Base-by-base conservation (phyloP, 176 grass and related monocot species). In the Rhynchospora tenuis region DNA sequence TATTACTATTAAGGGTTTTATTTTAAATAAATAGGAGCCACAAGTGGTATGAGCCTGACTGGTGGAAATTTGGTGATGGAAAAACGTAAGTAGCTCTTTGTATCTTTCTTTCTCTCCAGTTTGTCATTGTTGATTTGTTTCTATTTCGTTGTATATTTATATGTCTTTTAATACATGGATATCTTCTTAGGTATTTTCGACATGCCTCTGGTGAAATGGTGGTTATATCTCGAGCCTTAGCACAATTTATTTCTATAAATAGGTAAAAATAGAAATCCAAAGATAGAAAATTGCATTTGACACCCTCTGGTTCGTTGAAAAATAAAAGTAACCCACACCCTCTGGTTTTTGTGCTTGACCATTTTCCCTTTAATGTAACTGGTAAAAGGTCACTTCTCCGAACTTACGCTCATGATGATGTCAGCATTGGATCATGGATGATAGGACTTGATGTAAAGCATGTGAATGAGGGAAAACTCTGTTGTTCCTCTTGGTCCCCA, bases 61-160 rank as follows among this genome's bases (percentile, higher is more conserved):
- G 96, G 96, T 99, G 96, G 96, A 99, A 99, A 91, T 99, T 99
- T 80, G 96, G 96, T 68, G 96, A 99, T 64, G 93, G 96, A 71
- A 99, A 99, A 93, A 91, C 88, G 96, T 95, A 90, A 93, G 93
- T 83, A 51, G 82, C 70, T 20, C 58, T 69, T 89, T 38, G 46
- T 42, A 57, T 64, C 77, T 17, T 63, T 50, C 22, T 9, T 73
- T 84, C 75, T 48, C n/a, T 88, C 27, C 67, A 76, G 85, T 9
- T 38, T 68, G 64, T 27, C 73, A 68, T 84, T 38, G 33, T 38
- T 38, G 33, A 38, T 38, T 38, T 38, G 33, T 38, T 38, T 38
- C 15, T 61, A 78, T 79, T 58, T n/a, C 70, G 27, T 64, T 50
- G 33, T 38, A 38, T 73, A 57, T 65, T 27, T 67, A 57, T 12